A percentile compares a stretch with the other conserved stretches of the same genome.
Evolutionary conservation across 345 rosid genomes (phyloP).

Genomic region (Boechera divaricarpa): DNA sequence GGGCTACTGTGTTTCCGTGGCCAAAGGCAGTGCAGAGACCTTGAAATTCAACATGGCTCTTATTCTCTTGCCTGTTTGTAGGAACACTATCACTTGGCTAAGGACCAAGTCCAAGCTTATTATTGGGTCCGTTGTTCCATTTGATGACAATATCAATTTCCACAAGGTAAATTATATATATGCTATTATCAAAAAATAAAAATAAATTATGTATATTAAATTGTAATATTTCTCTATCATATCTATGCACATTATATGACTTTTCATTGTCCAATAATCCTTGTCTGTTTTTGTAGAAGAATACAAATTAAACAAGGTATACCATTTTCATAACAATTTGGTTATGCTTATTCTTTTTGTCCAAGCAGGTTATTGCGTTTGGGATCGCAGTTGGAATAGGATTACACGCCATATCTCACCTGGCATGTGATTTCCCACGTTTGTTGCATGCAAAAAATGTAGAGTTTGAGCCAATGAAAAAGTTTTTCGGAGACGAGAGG

Average conservation of each 20-base stretch:
- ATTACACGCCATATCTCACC: conserved; percentile 65
- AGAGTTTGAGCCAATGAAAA: conserved; percentile 66
- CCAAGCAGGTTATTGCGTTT: conserved; percentile 56
- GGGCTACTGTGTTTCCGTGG: conserved; percentile 79
- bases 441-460: conserved; percentile 66
- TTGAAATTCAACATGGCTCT: conserved; percentile 85
- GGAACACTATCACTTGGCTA: conserved; percentile 83
- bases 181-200: not conserved
- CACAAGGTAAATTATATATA: conserved; percentile 55
- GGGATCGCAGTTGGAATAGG: conserved; percentile 72
- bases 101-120: conserved; percentile 62
- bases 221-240: not conserved
- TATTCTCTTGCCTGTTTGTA: conserved; percentile 79
- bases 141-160: conserved; percentile 82
- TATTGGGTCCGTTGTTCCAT: conserved; percentile 57
- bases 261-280: too few species aligned
- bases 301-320: not conserved
- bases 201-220: not conserved
- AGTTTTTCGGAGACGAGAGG: conserved; percentile 60
- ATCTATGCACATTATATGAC: not conserved
- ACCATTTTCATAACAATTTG: not conserved
- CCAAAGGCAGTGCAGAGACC: conserved; percentile 85
- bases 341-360: not conserved
- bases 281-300: too few species aligned
- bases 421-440: conserved; percentile 83